Base-by-base conservation (phyloP, 805 yeast species). In the Aciculoconidium aculeatum region DNA sequence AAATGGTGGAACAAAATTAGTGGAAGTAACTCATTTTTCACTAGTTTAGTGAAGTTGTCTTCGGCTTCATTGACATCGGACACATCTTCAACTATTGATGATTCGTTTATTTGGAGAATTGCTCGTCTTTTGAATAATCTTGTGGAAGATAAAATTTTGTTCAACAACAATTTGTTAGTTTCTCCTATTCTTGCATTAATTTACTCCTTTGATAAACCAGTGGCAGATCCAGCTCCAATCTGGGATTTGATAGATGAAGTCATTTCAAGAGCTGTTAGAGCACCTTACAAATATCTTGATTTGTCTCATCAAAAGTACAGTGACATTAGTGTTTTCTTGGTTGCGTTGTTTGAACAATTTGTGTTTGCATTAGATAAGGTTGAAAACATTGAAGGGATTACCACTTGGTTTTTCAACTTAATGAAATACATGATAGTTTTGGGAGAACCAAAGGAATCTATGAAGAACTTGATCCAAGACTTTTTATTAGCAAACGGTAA, bases 241-340 rank as follows among this genome's bases (percentile, higher is more conserved):
- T 80, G 85, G 80, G 60, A 58, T 7, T 51, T 85, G 17, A 39
- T 90, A 5, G 95, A 90, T 47, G 92, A 88, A 50, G 61, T 85
- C 0, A 66, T 86, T 17, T 65, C 85, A 1, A 69, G 96, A 38
- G 67, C 79, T 37, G 69, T 80, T 20, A 69, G 73, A 37, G 56
- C 86, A 0, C 96, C 97, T 0, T 92, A 81, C 57, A 86, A 83
- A 47, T 90, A 87, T 43, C 69, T 85, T 30, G 96, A 90, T 47
- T 34, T 49, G 11, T 51, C 62, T 3, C 62, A 57, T 31, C 21
- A 41, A 7, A 37, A 39, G n/a, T 59, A 49, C 27, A 30, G 41
- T 5, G 58, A 56, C 31, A 31, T 50, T 8, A 55, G 65, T 39
- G 41, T 57, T 11, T 59, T 64, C 28, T 37, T 56, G 2, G 49